Base-by-base conservation (phyloP, 2,329 filamentous ascomycete genomes). In the Periglandula ipomoeae region DNA sequence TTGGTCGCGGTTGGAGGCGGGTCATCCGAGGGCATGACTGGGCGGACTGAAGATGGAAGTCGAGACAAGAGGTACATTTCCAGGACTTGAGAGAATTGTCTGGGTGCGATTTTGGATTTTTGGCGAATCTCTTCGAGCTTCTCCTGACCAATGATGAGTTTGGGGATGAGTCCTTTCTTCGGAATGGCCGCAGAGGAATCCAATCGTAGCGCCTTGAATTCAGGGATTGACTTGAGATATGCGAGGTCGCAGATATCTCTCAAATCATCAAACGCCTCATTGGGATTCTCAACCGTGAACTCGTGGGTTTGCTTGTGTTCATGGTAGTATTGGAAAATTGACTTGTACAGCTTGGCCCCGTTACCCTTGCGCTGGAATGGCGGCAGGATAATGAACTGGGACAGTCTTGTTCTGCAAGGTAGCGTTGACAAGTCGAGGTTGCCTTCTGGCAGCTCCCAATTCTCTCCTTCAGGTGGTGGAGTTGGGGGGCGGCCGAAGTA, bases 271-370 rank as follows among this genome's bases (percentile, higher is more conserved):
- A 94, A 94, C 1, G 78, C 81, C 61, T 91, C 87, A 59, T 87
- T 97, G 0, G 93, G 94, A 53, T 97, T 91, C 68, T 98, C 93
- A 5, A 98, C 84, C 0, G 90, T 94, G 59, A 98, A 78, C 62
- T 97, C 91, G 48, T 81, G 74, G 7, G 89, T 85, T 52, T 84
- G 82, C 0, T 78, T 65, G 49, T 85, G 78, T 30, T 79, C 73
- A 50, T 85, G 74, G 54, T 87, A 85, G 56, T 82, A 70, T 7
- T 76, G 69, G 60, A 89, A 91, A 56, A 97, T 87, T 44, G 82
- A 75, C 51, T 82, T 81, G 72, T 97, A 98, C 35, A 98, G 79
- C 38, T 81, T 76, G 10, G 82, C 78, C 32, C 91, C 93, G 44
- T 91, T 82, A 15, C 89, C 89, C 52, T 82, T 79, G 52, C 79